Conservation (phyloP, 805 yeast genomes). For the Hanseniaspora taiwanica region DNA sequence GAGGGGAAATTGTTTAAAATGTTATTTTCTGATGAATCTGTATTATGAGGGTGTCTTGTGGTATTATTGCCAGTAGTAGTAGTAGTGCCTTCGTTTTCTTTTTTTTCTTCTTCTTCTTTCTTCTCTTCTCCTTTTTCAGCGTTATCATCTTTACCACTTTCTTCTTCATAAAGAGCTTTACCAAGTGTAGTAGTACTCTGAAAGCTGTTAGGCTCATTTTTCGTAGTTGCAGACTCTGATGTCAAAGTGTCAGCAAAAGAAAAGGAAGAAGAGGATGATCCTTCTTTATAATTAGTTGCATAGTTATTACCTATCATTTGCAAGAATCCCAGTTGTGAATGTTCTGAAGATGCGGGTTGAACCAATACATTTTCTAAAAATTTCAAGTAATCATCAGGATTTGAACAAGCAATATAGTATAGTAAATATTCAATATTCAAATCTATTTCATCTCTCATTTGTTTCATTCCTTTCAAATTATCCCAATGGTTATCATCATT, state of each 20-base stretch:
- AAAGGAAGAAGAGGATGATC: not conserved
- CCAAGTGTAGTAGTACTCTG: no score
- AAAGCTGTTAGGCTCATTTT: no score
- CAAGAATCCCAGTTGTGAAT: not conserved
- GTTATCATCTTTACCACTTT: no score
- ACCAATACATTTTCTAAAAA: conserved; percentile 16
- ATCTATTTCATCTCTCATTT: conserved; percentile 25
- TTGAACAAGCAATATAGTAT: conserved; percentile 37
- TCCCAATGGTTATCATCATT: conserved; percentile 4
- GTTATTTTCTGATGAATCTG: conserved; percentile 7
- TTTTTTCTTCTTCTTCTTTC: no score
- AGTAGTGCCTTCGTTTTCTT: no score
- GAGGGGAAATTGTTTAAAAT: conserved; percentile 6
- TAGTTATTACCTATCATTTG: conserved; percentile 4
- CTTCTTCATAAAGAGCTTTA: no score
- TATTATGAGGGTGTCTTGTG: conserved; percentile 1
- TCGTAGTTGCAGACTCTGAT: no score
- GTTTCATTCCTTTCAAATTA: conserved; percentile 12
- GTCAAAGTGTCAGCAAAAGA: no score
- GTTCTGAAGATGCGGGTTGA: not conserved
- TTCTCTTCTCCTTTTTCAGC: no score
- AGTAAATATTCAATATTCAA: conserved; percentile 27
- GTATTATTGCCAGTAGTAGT: no score
- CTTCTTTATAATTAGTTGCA: not conserved
- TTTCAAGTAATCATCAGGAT: conserved; percentile 30